phyloP scores from a whole-genome alignment of 768 basidiomycete species.

The Rubroboletus pulcherrimus region DNA sequence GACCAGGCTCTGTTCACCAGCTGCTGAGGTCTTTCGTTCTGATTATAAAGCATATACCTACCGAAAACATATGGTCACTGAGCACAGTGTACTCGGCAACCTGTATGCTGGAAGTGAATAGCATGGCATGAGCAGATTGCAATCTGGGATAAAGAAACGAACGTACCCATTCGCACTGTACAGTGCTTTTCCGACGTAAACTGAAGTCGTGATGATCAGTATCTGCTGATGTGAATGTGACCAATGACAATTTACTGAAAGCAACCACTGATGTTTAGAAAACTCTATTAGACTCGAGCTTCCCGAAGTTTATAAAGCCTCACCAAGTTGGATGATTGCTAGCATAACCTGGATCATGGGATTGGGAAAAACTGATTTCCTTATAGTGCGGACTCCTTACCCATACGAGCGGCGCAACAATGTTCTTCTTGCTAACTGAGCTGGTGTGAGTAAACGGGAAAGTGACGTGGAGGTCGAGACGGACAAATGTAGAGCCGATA shows the following conservation, averaged over 20 bases:
- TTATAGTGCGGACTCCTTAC: background rate
- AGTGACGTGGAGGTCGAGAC: background rate
- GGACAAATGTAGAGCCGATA: slow-evolving; percentile 12
- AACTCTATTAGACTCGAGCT: background rate
- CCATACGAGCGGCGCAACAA: background rate
- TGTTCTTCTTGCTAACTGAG: slow-evolving; percentile 4
- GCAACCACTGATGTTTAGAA: background rate
- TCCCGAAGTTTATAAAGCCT: background rate
- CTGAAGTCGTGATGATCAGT: background rate
- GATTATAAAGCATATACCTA: background rate
- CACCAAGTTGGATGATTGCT: slow-evolving; percentile 3
- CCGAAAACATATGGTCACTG: background rate
- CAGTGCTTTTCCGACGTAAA: background rate
- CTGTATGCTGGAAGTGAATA: background rate
- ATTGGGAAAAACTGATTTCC: background rate
- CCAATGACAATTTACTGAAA: background rate
- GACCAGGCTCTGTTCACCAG: background rate
- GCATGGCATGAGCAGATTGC: background rate
- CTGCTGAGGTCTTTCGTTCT: background rate
- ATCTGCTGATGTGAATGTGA: background rate
- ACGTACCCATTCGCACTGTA: background rate
- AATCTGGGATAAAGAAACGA: background rate
- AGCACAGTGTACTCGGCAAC: background rate
- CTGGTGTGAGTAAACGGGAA: background rate
- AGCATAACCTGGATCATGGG: background rate